Evolutionary conservation across 148 eudicot species (phyloP).

Genomic region (Rhododendron vialii): DNA sequence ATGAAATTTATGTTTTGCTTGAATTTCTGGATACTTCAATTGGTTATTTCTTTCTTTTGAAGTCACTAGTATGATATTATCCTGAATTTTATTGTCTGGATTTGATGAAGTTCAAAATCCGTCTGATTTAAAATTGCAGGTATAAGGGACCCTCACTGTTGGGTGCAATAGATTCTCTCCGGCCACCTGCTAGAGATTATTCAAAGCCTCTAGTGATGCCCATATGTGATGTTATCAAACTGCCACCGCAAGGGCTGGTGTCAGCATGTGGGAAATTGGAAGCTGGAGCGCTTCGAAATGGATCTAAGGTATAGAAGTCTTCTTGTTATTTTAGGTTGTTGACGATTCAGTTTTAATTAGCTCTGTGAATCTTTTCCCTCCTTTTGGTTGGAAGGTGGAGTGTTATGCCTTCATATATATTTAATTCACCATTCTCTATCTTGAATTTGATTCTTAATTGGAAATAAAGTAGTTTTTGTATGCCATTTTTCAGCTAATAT

Average conservation of each 20-base stretch:
- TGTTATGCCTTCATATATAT: not conserved
- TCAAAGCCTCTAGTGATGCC: conserved; percentile 84
- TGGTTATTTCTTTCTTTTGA: not conserved
- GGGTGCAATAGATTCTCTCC: conserved; percentile 72
- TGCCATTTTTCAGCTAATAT: not conserved
- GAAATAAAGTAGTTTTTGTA: not conserved
- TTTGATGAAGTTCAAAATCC: not conserved
- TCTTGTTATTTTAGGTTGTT: not conserved
- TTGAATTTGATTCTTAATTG: not conserved
- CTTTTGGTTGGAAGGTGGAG: not conserved
- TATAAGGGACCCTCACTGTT: conserved; percentile 69
- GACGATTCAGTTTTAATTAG: not conserved
- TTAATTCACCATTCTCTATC: not conserved
- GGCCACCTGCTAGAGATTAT: conserved; percentile 75
- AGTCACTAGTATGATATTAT: not conserved
- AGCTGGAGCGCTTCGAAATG: conserved; percentile 81
- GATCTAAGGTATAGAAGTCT: conserved; percentile 53
- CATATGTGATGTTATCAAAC: conserved; percentile 76
- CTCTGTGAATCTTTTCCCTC: not conserved
- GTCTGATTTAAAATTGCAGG: conserved; percentile 40
- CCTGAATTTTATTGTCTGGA: not conserved
- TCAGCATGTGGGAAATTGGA: conserved; percentile 85
- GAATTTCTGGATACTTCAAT: not conserved
- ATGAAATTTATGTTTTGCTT: not conserved
- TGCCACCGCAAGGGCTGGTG: conserved; percentile 73